Base-by-base conservation (phyloP, 352 stramenopile species). In the Phytopythium delawarense region DNA sequence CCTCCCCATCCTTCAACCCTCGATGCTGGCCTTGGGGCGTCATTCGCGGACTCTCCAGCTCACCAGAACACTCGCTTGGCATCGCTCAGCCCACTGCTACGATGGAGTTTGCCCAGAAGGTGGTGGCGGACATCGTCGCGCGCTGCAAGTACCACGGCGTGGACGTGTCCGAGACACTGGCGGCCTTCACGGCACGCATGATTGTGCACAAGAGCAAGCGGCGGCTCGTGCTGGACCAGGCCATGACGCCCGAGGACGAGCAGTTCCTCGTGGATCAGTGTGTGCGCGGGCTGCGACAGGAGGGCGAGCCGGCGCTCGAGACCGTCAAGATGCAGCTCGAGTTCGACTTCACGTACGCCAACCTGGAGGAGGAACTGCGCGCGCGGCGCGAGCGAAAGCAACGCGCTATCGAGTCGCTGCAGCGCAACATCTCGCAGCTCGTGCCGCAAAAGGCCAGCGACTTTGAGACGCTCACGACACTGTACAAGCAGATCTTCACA, bases 291-390 rank as follows among this genome's bases (percentile, higher is more conserved):
- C 71, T 97, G 18, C 59, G 93, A 0, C 81, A 92, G 51, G 60
- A 77, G 44, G 87, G 96, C 18, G 87, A 88, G 37, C 92, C 92
- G 25, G 71, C 84, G 20, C 75, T 98, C 57, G 86, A 96, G 72
- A 94, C 88, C n/a, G 85, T 98, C 62, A 97, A 97, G 67, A 98
- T 98, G 91, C 94, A 98, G 74, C 91, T 98, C 46, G 90, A 89
- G 54, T 98, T 98, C 62, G 94, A 98, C 67, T 89, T 84, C 30
- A 89, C 81, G 45, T 98, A 97, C 70, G 85, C 95, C 7, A 89
- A 92, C 37, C 65, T 89, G 1, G 84, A 93, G 50, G 83, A 96
- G 45, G 72, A 81, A 37, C 56, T 98, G 40, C 74, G 85, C 5
- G 66, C 72, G 39, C 77, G 80, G 23, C 72, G 77, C 1, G 75